These are phyloP conservation scores for Rhodotorula taiwanensis DNA, from an alignment of 768 basidiomycete species.

Conservation along the genomic window DNA sequence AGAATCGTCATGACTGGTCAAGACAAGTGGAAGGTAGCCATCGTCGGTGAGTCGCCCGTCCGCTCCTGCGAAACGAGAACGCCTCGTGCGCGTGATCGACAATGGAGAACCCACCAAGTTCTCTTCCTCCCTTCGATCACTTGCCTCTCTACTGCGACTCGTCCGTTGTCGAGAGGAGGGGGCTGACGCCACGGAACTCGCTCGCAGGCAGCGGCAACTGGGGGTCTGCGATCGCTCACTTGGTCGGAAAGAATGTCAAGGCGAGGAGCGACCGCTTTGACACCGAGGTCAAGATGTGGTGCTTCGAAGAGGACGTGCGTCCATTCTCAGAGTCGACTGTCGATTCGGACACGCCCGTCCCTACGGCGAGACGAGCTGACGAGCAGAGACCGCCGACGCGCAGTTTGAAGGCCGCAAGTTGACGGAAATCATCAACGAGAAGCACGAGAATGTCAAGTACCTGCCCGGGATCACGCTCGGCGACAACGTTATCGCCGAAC, in stretches of 20 bases:
- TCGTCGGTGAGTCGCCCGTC: slow-evolving; percentile 38
- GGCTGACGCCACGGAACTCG: too few relatives aligned
- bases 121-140: neutral
- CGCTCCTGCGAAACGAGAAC: too few relatives aligned
- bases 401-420: slow-evolving; percentile 41
- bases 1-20: neutral
- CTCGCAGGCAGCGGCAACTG: slow-evolving; percentile 38
- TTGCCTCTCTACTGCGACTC: neutral
- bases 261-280: slow-evolving; percentile 46
- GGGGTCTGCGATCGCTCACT: slow-evolving; percentile 48
- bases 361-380: too few relatives aligned
- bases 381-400: too few relatives aligned
- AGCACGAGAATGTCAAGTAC: slow-evolving; percentile 49
- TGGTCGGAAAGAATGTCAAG: slow-evolving; percentile 47
- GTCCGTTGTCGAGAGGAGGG: too few relatives aligned
- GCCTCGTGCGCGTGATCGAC: too few relatives aligned
- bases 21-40: slow-evolving; percentile 37
- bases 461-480: slow-evolving; percentile 46
- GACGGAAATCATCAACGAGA: slow-evolving; percentile 50
- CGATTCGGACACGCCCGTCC: too few relatives aligned
- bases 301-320: slow-evolving; percentile 49
- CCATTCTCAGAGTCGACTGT: neutral
- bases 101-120: too few relatives aligned
- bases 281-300: slow-evolving; percentile 48
- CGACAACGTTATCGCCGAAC: slow-evolving; percentile 48